Evolutionary conservation across 306 rosid genomes (phyloP), one percentile per base, ranked within the genome.

Genomic region (Inga oerstediana): DNA sequence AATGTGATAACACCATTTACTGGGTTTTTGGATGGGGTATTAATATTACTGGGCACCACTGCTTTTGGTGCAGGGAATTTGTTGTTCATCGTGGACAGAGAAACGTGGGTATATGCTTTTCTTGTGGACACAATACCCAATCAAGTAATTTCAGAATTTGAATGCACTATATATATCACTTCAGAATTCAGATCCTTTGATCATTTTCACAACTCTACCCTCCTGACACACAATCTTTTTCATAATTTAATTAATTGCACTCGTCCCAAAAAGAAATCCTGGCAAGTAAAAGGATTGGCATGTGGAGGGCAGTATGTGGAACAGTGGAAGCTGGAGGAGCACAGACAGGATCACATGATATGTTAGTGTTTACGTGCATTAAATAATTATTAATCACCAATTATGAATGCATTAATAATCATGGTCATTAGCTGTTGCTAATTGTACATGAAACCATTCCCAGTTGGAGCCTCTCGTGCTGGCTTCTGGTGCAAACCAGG

Each of bases 291-390:
- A 43, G 52, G 34, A 41, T 10, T 11, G 32, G 32, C 75, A 70
- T 70, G 75, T 70, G 52, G 74, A 19, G 32, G 32, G 32, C 32
- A 59, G 22, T 59, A 59, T 22, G 5, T 59, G 9, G n/a, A n/a
- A n/a, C n/a, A n/a, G n/a, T n/a, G n/a, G 49, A 56, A 56, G 64
- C 20, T 56, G 30, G 64, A 58, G 64, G 24, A 58, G 8, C 64
- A 8, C 30, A 69, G 72, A 66, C 44, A 66, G 68, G 64, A 37
- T 73, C 88, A 85, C 85, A 81, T 78, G 85, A 81, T 72, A 19
- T 19, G 24, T 15, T 66, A 10, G 34, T 15, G 41, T 72, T 72
- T 72, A 51, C 74, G 77, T 34, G 73, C 58, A 72, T 85, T 73
- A 34, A 64, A 54, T 65, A n/a, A 59, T 59, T 8, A 5, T 22